Evolutionary conservation across 192 early-diverging fungal genomes (phyloP).

Genomic region (Coemansia sp.): DNA sequence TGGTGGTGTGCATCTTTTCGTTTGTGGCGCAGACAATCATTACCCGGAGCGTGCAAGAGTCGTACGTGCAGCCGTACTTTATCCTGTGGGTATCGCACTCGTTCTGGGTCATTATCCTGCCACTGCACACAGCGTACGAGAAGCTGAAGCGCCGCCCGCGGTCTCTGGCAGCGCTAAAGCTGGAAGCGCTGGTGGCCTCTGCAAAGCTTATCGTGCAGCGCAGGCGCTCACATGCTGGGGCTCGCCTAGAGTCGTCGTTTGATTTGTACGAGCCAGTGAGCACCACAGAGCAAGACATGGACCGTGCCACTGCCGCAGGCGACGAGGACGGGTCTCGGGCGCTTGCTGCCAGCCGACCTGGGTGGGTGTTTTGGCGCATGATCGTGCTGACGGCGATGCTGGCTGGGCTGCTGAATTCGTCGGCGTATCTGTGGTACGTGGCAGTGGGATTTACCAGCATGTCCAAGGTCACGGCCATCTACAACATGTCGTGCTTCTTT

Average conservation of each 20-base stretch:
- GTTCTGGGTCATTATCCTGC: slow-evolving; percentile 49
- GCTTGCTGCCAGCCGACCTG: slow-evolving; percentile 26
- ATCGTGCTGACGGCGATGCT: slow-evolving; percentile 42
- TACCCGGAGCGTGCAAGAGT: slow-evolving; percentile 54
- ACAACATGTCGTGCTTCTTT: slow-evolving; percentile 84
- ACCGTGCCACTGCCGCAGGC: not conserved
- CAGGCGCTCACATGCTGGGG: not conserved
- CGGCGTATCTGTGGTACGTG: slow-evolving; percentile 81
- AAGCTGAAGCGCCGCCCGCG: slow-evolving; percentile 40
- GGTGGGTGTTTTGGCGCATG: slow-evolving; percentile 33
- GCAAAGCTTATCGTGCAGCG: slow-evolving; percentile 51
- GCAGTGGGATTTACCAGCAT: slow-evolving; percentile 73
- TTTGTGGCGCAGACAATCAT: slow-evolving; percentile 47
- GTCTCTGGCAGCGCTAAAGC: slow-evolving; percentile 33
- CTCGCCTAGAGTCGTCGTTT: not conserved
- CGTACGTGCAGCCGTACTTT: slow-evolving; percentile 58
- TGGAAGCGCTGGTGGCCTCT: slow-evolving; percentile 45
- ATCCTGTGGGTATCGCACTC: slow-evolving; percentile 62
- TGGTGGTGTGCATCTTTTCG: slow-evolving; percentile 48
- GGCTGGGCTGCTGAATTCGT: slow-evolving; percentile 65
- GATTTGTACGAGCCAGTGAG: slow-evolving; percentile 30
- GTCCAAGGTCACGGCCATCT: slow-evolving; percentile 80
- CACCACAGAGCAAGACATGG: slow-evolving; percentile 17
- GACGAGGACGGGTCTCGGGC: slow-evolving; percentile 20
- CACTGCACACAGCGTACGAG: slow-evolving; percentile 45